Evolutionary conservation across 768 basidiomycete species (phyloP).

Genomic region (Paxillus involutus): DNA sequence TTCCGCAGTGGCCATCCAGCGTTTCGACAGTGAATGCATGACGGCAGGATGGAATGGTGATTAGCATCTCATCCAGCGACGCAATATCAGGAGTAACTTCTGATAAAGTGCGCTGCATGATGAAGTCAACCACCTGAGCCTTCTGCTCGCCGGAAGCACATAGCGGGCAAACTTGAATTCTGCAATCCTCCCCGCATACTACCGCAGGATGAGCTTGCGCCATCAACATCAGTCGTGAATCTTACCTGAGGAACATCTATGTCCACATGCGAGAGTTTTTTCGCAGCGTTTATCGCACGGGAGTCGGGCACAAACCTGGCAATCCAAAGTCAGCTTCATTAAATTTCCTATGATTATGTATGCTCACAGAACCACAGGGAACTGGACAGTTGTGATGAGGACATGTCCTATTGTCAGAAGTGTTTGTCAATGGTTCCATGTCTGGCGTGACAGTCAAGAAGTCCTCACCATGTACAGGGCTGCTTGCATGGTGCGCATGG

Average conservation of each 20-base stretch:
- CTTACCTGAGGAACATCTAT: conserved; percentile 66
- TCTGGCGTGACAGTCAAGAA: neutral
- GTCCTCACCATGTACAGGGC: conserved; percentile 52
- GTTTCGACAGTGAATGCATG: conserved; percentile 74
- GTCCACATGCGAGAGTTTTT: conserved; percentile 53
- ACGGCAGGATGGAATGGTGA: conserved; percentile 59
- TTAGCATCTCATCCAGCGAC: conserved; percentile 49
- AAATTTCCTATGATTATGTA: neutral
- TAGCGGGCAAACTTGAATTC: conserved; percentile 48
- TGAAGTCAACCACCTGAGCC: conserved; percentile 55
- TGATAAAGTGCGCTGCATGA: conserved; percentile 48
- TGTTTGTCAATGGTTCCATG: conserved; percentile 1
- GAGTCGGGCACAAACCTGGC: conserved; percentile 59
- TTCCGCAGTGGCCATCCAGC: conserved; percentile 57
- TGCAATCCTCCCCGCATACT: conserved; percentile 73
- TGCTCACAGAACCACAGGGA: conserved; percentile 66
- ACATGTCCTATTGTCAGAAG: conserved; percentile 43
- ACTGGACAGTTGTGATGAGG: conserved; percentile 55
- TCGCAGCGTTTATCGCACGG: conserved; percentile 62
- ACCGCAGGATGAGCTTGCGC: neutral
- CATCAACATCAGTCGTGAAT: neutral
- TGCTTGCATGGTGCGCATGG: conserved; percentile 66
- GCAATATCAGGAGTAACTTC: conserved; percentile 44
- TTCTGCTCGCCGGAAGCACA: conserved; percentile 44
- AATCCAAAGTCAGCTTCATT: neutral